These are phyloP conservation scores for Penicillium mononematosum DNA, from an alignment of 495 filamentous ascomycete genomes.

Conservation along the genomic window DNA sequence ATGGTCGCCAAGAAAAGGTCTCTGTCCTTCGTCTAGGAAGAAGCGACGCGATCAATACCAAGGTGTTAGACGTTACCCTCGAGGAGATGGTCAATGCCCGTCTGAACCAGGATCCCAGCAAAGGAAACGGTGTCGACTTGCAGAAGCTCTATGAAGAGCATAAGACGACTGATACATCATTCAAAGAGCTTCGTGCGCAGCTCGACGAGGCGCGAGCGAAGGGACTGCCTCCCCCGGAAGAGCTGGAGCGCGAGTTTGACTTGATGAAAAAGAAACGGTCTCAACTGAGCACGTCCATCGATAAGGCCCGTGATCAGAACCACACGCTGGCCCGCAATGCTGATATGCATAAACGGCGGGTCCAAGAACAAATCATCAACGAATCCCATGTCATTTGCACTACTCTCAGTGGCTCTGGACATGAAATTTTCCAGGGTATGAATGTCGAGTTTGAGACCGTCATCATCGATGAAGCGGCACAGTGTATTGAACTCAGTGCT, in stretches of 20 bases:
- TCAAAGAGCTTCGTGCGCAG: constrained; percentile 62
- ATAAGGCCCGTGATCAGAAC: constrained; percentile 79
- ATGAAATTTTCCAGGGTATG: constrained; percentile 94
- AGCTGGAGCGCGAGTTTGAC: constrained; percentile 75
- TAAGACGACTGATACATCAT: constrained; percentile 66
- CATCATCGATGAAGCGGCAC: constrained; percentile 96
- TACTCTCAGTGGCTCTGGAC: constrained; percentile 91
- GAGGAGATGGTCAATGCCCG: constrained; percentile 84
- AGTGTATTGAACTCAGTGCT: constrained; percentile 95
- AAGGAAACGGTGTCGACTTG: constrained; percentile 52
- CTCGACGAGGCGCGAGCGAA: constrained; percentile 69
- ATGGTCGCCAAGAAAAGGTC: constrained; percentile 67
- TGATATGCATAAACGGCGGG: constrained; percentile 78
- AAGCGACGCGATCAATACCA: constrained; percentile 87
- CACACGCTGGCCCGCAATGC: constrained; percentile 71
- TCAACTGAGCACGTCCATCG: constrained; percentile 74
- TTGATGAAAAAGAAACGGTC: constrained; percentile 70
- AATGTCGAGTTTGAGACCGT: constrained; percentile 98
- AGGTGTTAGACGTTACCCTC: constrained; percentile 87
- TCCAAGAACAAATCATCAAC: constrained; percentile 89
- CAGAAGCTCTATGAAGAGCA: constrained; percentile 82
- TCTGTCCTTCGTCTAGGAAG: constrained; percentile 89
- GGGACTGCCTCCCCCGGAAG: constrained; percentile 57
- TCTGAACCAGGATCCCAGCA: constrained; percentile 46
- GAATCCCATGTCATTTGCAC: constrained; percentile 90